These are phyloP conservation scores for Coemansia nantahalensis DNA, from an alignment of 192 early-diverging fungal genomes.

Conservation along the genomic window DNA sequence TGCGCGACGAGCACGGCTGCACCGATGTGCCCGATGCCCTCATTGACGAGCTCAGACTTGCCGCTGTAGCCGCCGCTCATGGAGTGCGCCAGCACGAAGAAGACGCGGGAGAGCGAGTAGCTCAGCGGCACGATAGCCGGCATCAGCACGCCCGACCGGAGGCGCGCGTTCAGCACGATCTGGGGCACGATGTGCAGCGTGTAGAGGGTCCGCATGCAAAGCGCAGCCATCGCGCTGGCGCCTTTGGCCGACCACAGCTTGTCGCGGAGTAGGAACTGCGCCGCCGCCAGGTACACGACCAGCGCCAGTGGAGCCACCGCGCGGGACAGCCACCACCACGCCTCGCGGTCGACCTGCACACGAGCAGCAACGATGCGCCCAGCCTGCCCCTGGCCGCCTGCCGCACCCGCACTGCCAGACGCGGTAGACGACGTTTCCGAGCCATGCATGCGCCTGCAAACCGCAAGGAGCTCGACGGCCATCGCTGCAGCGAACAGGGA, in stretches of 20 bases:
- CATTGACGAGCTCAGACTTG: background rate
- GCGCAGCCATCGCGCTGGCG: background rate
- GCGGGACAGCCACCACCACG: background rate
- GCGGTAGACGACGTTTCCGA: too few relatives aligned
- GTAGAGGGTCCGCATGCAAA: background rate
- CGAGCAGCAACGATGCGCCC: background rate
- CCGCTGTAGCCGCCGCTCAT: background rate
- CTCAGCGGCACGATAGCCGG: background rate
- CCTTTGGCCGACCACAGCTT: background rate
- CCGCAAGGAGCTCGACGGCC: too few relatives aligned
- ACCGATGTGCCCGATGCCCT: background rate
- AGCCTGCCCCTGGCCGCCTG: background rate
- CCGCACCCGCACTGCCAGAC: too few relatives aligned
- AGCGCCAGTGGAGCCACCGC: background rate
- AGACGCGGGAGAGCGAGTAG: background rate
- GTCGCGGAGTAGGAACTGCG: background rate
- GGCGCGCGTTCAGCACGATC: background rate
- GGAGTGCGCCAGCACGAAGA: background rate
- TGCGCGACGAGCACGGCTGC: background rate
- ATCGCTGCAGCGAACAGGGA: too few relatives aligned
- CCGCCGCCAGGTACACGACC: too few relatives aligned
- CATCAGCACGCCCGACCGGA: background rate
- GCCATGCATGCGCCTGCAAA: too few relatives aligned
- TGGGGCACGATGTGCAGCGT: background rate
- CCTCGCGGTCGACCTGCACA: background rate